Evolutionary conservation across 768 basidiomycete genomes (phyloP).

Genomic region (Trametopsis cervina): DNA sequence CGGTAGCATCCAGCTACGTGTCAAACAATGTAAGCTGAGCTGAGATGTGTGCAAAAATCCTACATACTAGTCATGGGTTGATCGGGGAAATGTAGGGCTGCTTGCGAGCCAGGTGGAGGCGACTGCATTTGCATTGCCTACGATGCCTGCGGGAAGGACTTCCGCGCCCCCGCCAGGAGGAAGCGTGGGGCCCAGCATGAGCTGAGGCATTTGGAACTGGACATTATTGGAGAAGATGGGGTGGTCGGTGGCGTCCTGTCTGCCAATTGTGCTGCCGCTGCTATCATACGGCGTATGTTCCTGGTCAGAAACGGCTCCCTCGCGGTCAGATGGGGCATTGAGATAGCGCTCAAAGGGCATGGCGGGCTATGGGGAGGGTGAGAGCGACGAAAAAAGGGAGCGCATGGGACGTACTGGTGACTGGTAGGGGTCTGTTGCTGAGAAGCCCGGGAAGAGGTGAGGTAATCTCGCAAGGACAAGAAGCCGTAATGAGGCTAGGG

Average conservation of each 20-base stretch:
- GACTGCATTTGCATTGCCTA: conserved; percentile 20
- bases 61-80: conserved; percentile 12
- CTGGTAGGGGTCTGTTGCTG: too few relatives aligned
- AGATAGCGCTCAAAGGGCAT: conserved; percentile 26
- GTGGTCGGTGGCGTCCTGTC: conserved; percentile 12
- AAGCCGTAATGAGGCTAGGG: too few relatives aligned
- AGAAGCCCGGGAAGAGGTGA: too few relatives aligned
- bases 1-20: neutral
- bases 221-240: conserved; percentile 24
- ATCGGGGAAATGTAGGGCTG: conserved; percentile 19
- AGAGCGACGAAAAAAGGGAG: neutral
- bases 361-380: neutral
- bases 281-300: neutral
- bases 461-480: too few relatives aligned
- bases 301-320: neutral
- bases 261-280: neutral
- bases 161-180: conserved; percentile 72
- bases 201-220: conserved; percentile 60
- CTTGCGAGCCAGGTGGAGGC: conserved; percentile 46
- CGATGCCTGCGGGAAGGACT: conserved; percentile 47
- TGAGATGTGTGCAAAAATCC: neutral
- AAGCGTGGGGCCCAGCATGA: conserved; percentile 57
- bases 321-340: conserved; percentile 7
- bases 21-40: neutral
- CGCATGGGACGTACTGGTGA: neutral